Evolutionary conservation across 2,329 filamentous ascomycete genomes (phyloP), one percentile per base, ranked within the genome.

Genomic region (Colletotrichum chrysophilum): DNA sequence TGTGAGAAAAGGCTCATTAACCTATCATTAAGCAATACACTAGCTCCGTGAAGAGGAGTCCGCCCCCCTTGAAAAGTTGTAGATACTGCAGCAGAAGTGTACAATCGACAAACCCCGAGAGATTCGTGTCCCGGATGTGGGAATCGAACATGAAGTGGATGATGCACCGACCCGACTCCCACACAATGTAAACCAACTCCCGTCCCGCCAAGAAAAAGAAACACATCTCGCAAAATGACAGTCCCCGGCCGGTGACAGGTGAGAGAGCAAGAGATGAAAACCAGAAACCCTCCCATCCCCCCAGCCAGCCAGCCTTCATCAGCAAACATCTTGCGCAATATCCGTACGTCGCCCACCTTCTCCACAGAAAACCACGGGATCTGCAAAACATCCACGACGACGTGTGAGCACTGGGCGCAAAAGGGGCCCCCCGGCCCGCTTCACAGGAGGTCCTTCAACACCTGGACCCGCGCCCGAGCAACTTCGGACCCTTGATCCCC

Each of bases 401-500:
- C 62, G 18, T 60, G 26, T 16, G 56, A 30, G 56, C 56, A 28
- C 12, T 32, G 26, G 26, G 56, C 16, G 56, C 56, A 24, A 62
- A 34, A 26, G 28, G 26, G 13, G 61, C n/a, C 13, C 32, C 10
- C 18, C 5, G 56, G 56, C 10, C 18, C 5, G 43, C 18, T 3
- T 71, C 58, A 82, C 76, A 92, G 77, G 75, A 90, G 91, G 72
- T 91, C 89, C 78, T 86, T 89, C 77, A 93, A 79, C 18, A 93
- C 91, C 75, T 89, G 86, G 24, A 93, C 89, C 77, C 92, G 86
- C 7, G 91, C 92, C 77, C 87, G 85, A 5, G 91, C 91, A 18
- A 93, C 90, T 28, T 91, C 88, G 14, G 89, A 91, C 2, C 90
- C 90, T 64, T 91, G 83, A 28, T 89, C 87, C 10, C 88, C 87